Base-by-base conservation (phyloP, 2,329 filamentous ascomycete genomes). In the Epichloe amarillans region DNA sequence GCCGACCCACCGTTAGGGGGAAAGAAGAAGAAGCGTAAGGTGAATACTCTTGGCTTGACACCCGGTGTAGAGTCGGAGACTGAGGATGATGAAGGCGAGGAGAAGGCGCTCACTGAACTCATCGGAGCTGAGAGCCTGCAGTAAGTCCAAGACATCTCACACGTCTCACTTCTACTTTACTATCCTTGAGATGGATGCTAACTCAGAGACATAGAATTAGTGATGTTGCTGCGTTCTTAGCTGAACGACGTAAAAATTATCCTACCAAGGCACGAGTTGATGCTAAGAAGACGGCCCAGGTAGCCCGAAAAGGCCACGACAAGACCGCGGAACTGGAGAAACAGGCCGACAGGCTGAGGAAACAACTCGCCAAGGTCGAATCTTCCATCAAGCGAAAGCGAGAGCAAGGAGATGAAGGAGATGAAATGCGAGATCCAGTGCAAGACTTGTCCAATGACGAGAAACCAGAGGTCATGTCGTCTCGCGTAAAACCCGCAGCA, bases 191-290 rank as follows among this genome's bases (percentile, higher is more conserved):
- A 30, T 19, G 2, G 6, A 4, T 33, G 7, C 39, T 50, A 5
- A 49, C 43, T n/a, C 7, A 4, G 4, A 3, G 1, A n/a, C 4
- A 6, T 50, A 80, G 76, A 52, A 71, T 78, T 15, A 78, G 79
- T 52, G 89, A 96, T 61, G 75, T 96, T 50, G 77, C 80, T 23
- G 79, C 80, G 6, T 97, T 88, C 81, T 80, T 94, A 55, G 81
- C 81, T 47, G 88, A 95, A 65, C 81, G 91, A 53, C 84, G 77
- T 62, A 84, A 80, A 56, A 83, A 84, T 48, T 97, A 80, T 63
- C 91, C 91, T 2, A 96, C 90, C 2, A 79, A 80, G 63, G 79
- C 80, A 53, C 82, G 86, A 50, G 71, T 82, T 54, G 75, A 80
- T 54, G 79, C 79, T 55, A 86, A 78, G 66, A 77, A 79, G 55